Evolutionary conservation across 2,329 filamentous ascomycete species (phyloP), one percentile per base, ranked within the genome.

Genomic region (Uncinocarpus reesii): DNA sequence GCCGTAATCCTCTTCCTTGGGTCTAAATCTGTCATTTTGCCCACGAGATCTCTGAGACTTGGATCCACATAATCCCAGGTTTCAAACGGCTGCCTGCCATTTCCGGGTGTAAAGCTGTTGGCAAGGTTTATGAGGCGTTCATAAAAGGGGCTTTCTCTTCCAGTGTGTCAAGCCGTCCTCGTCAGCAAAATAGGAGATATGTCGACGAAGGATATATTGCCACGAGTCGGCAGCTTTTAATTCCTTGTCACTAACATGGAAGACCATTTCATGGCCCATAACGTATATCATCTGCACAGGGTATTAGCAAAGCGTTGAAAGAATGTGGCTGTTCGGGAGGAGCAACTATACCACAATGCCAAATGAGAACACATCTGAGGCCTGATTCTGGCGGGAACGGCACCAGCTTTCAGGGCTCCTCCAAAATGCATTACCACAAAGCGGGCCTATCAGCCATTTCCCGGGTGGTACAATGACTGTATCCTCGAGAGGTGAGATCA

Each of bases 171-270:
- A 59, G 38, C 66, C 62, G 1, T 68, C 56, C 56, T 61, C 59
- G 50, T 72, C 65, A 21, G 63, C 65, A 57, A 74, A 74, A 52
- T 69, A 69, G 3, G 70, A 74, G 26, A 74, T 62, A 51, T 72
- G 69, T 20, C 65, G 63, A 32, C 44, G 48, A 21, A 57, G 55
- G 28, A 57, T 47, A 49, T 54, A 49, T 36, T 56, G 44, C 58
- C 61, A 64, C 1, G 56, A 53, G 31, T 61, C 53, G 1, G 51
- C 35, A 1, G 52, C 52, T 1, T 50, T 42, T 15, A 62, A 42
- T 21, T 61, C 44, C 2, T 57, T 52, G 7, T 59, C 51, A 48
- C 44, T 49, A 0, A 60, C 56, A 11, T 48, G 55, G 45, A 64
- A 61, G 26, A 62, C 49, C 57, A 63, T 62, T 23, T 56, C 48